Base-by-base conservation (phyloP, 1,284 basidiomycete species). In the Heimioporus retisporus region DNA sequence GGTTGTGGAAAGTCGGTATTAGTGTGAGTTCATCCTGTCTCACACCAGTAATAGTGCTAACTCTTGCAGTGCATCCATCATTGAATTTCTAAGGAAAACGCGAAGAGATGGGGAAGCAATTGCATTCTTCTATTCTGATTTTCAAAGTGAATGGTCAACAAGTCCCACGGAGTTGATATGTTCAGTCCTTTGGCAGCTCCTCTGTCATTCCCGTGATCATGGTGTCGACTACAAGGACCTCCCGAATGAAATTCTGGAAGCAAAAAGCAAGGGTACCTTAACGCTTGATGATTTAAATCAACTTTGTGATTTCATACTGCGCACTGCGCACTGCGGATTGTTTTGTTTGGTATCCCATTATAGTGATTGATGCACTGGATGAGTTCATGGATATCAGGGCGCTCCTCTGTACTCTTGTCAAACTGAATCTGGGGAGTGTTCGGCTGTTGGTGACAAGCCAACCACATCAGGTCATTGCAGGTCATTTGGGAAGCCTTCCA, bases 1-100 rank as follows among this genome's bases (percentile, higher is more conserved):
- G 63, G 63, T 25, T 59, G 51, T 8, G 63, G 62, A 21, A 63
- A 63, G 56, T 63, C 56, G 11, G 56, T 59, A 16, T 53, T 63
- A 8, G 8, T 53, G 63, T 55, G 14, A 59, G 56, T n/a, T 2
- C 35, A 15, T 2, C 35, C 13, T 35, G 35, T 16, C 13, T 40
- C 44, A 18, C n/a, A 25, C 35, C 35, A 35, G 10, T 42, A 14
- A 10, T 14, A n/a, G 31, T n/a, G 10, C 16, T 46, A 59, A 23
- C 25, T 11, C 13, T 10, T 10, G 43, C 21, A 65, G 65, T 46
- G 50, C 61, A 15, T 59, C 55, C 16, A 59, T 21, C 16, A 66
- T 64, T 25, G 65, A 60, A 7, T 11, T 54, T 28, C 31, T 60
- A 48, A 59, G 19, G 53, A 58, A 18, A 11, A 64, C 46, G 2